Evolutionary conservation across 1,284 basidiomycete species (phyloP).

Genomic region (Ceratobasidium sp.): DNA sequence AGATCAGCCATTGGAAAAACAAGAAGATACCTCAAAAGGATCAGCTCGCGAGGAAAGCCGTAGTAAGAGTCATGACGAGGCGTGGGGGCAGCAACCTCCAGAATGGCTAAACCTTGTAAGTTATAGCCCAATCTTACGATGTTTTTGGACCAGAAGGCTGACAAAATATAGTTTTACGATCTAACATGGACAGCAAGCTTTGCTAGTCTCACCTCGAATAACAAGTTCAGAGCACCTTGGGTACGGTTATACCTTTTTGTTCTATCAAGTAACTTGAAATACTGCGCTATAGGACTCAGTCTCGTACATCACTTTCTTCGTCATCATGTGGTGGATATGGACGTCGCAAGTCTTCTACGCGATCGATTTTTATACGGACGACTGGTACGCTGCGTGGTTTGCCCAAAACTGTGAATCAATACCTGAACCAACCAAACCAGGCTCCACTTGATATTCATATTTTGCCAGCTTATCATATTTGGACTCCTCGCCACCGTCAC

Average conservation of each 20-base stretch:
- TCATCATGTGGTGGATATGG: conserved; percentile 33
- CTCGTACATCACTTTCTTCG: conserved; percentile 20
- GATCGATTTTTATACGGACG: conserved; percentile 34
- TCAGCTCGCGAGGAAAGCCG: no score
- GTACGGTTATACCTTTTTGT: neutral
- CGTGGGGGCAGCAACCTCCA: conserved; percentile 35
- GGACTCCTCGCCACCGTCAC: conserved; percentile 27
- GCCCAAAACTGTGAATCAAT: no score
- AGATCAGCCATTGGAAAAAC: no score
- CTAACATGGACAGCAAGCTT: conserved; percentile 41
- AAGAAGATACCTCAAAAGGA: neutral
- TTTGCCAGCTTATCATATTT: conserved; percentile 22
- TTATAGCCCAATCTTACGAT: neutral
- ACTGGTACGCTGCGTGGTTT: conserved; percentile 13
- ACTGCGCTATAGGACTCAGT: neutral
- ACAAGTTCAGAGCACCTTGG: neutral
- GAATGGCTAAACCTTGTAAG: conserved; percentile 34
- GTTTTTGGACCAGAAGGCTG: neutral
- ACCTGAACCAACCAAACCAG: neutral
- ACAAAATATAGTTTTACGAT: conserved; percentile 27
- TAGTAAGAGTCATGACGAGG: conserved; percentile 12
- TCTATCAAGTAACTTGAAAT: neutral
- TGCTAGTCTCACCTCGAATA: conserved; percentile 11
- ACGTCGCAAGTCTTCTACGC: conserved; percentile 29
- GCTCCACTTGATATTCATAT: conserved; percentile 20